Base-by-base conservation (phyloP, 805 yeast genomes). In the Grigorovia yakushimaensis region DNA sequence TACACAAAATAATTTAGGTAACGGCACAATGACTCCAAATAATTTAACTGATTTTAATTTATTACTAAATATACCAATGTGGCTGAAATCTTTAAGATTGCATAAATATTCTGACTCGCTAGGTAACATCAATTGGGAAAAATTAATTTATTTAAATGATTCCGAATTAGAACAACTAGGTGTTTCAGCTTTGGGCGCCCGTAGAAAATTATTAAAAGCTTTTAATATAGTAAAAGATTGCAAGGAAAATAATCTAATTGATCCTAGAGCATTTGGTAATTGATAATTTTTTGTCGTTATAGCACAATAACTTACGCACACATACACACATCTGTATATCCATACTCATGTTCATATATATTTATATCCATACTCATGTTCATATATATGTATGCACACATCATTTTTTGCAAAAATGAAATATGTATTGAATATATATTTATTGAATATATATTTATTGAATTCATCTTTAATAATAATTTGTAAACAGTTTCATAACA, bases 51-150 rank as follows among this genome's bases (percentile, higher is more conserved):
- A 72, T 43, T 69, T 69, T 40, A 77, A 76, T 50, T 66, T 80
- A 51, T 71, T 93, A 57, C 68, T 71, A 50, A 91, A 93, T 61
- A 79, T 93, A 43, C 95, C 97, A 2, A 82, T 84, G 9, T 93
- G 98, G 98, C 73, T 93, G 64, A 83, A 94, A 64, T 74, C 88
- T 11, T 71, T 91, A 51, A 73, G 99, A 53, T 73, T 93, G 58
- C 99, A 93, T 72, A 93, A 93, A 67, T 93, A 93, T 69, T 89
- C 98, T 1, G 88, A 81, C 35, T 84, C 84, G 49, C 73, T 93
- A 53, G 78, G 82, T 57, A 81, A 79, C 51, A 72, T 82, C 53
- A 72, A 76, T 22, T 93, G 98, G 98, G 71, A 74, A 52, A 85
- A 83, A 41, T 73, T 93, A 70, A 76, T 93, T 49, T 77, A 78